Evolutionary conservation across 2,329 filamentous ascomycete genomes (phyloP).

Genomic region (Penicillium sp.): DNA sequence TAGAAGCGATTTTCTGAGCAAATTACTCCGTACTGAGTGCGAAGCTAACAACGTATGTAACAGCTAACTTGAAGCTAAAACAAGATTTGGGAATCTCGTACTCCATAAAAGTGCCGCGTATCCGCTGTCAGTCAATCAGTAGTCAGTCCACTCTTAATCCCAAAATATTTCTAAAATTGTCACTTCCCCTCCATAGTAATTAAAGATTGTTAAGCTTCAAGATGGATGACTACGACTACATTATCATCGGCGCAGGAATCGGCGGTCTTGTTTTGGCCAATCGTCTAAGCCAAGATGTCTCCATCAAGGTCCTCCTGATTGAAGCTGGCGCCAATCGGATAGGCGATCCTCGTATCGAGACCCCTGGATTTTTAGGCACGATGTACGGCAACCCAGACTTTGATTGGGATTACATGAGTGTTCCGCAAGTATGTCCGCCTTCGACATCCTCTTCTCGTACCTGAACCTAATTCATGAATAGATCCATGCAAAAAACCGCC

Average conservation of each 20-base stretch:
- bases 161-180: neutral
- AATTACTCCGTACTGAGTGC: neutral
- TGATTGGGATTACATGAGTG: conserved; percentile 28
- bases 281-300: conserved; percentile 30
- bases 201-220: neutral
- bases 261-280: conserved; percentile 34
- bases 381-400: conserved; percentile 24
- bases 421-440: conserved; percentile 21
- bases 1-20: neutral
- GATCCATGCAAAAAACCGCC: conserved; percentile 38
- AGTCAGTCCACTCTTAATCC: neutral
- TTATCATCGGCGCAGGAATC: conserved; percentile 34
- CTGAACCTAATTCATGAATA: neutral
- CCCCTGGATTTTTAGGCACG: conserved; percentile 19
- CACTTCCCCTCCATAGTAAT: neutral
- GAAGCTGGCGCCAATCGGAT: conserved; percentile 28
- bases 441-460: neutral
- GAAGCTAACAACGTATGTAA: neutral
- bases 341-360: conserved; percentile 23
- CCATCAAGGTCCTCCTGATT: conserved; percentile 27
- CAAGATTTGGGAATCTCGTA: neutral
- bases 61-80: neutral
- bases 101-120: neutral
- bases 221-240: conserved; percentile 26
- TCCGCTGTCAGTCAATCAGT: neutral